Evolutionary conservation across 2,329 filamentous ascomycete genomes (phyloP).

Genomic region (Xylariomycetidae sp.): DNA sequence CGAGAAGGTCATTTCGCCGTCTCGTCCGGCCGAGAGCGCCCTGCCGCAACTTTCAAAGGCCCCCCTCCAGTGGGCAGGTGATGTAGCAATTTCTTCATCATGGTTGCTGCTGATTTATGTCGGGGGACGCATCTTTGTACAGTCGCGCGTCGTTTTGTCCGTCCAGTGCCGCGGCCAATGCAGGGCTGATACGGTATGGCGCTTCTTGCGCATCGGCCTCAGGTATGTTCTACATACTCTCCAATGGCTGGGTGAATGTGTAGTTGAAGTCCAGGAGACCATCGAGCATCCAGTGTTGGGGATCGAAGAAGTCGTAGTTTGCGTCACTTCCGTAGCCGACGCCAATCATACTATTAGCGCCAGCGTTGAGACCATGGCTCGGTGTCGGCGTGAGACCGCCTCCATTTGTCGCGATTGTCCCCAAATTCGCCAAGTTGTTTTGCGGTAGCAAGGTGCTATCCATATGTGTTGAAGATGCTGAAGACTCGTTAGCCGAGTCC

Average conservation of each 20-base stretch:
- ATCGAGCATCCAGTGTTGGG: constrained; percentile 89
- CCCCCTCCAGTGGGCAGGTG: no score
- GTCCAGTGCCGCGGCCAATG: no score
- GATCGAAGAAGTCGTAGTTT: constrained; percentile 85
- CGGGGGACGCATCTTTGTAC: no score
- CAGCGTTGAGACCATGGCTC: constrained; percentile 37
- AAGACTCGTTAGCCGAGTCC: constrained; percentile 69
- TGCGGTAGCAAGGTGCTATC: constrained; percentile 53
- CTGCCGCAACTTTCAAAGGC: no score
- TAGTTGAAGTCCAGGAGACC: constrained; percentile 77
- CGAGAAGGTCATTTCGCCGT: no score
- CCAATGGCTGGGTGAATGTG: constrained; percentile 46
- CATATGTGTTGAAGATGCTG: constrained; percentile 59
- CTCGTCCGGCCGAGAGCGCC: no score
- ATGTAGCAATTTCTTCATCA: no score
- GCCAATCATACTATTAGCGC: constrained; percentile 42
- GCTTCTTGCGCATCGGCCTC: no score
- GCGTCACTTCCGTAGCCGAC: constrained; percentile 56
- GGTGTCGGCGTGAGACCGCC: constrained; percentile 48
- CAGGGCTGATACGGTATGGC: no score
- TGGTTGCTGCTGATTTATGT: no score
- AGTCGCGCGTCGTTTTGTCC: no score
- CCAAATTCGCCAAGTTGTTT: constrained; percentile 41
- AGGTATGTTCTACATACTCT: constrained; percentile 40
- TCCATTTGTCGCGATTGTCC: constrained; percentile 39